phyloP scores from a whole-genome alignment of 1,139 yeast genomes.

The Eremothecium gossypii region DNA sequence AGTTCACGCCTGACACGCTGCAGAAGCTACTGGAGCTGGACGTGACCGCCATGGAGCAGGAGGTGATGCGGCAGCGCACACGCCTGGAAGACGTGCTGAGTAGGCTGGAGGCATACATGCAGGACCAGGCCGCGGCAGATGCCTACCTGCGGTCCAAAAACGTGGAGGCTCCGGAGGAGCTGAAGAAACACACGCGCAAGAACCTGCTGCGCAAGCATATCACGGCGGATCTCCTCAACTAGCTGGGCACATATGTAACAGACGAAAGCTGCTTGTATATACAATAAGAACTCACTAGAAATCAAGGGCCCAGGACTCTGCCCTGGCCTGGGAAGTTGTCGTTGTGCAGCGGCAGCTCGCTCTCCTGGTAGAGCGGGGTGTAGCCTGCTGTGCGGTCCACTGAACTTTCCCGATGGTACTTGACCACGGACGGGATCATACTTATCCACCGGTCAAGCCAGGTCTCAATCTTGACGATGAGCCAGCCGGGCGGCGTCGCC shows the following conservation, averaged over 20 bases:
- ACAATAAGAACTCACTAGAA: background rate
- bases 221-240: slow-evolving; percentile 11
- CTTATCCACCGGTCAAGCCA: slow-evolving; percentile 43
- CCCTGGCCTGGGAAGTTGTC: slow-evolving; percentile 14
- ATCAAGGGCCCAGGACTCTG: slow-evolving; percentile 8
- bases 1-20: slow-evolving; percentile 47
- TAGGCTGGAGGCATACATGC: slow-evolving; percentile 30
- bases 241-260: too few species aligned
- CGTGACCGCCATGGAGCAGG: slow-evolving; percentile 32
- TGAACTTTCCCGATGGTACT: slow-evolving; percentile 48
- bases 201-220: slow-evolving; percentile 46
- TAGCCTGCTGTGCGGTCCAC: slow-evolving; percentile 33
- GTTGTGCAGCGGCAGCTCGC: slow-evolving; percentile 18
- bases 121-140: slow-evolving; percentile 30
- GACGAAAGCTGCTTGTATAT: background rate
- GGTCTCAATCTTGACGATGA: slow-evolving; percentile 57
- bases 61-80: slow-evolving; percentile 22
- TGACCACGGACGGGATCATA: slow-evolving; percentile 45
- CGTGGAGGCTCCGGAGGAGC: slow-evolving; percentile 26
- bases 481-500: slow-evolving; percentile 56
- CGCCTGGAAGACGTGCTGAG: slow-evolving; percentile 31
- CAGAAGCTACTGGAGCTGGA: slow-evolving; percentile 33
- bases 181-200: slow-evolving; percentile 42
- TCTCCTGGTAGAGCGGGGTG: slow-evolving; percentile 10
- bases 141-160: slow-evolving; percentile 27